Evolutionary conservation across 345 rosid genomes (phyloP), one percentile per base, ranked within the genome.

Genomic region (Rhodamnia rubescens): DNA sequence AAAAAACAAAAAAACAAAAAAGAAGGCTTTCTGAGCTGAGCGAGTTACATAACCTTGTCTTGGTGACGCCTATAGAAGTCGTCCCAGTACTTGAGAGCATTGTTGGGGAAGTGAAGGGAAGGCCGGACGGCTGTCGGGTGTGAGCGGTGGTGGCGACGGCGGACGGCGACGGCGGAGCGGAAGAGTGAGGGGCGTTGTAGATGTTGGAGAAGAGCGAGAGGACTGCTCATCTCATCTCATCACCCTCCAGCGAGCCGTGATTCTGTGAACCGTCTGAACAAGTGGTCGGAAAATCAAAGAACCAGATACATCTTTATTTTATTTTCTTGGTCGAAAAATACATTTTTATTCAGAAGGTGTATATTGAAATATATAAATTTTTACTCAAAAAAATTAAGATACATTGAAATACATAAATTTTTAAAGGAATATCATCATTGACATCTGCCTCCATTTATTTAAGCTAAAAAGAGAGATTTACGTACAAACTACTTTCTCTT

Each of bases 21-120:
- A 69, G 13, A 36, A 69, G 47, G 78, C 24, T 2, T 69, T 69
- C 47, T 36, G 78, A 40, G 47, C 47, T 36, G 13, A 18, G 78
- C 78, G 78, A 69, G 3, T 69, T 36, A 18, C 4, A 11, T 69
- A 69, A 69, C 94, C 90, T 84, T 92, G 91, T 90, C 91, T 84
- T 89, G 81, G 83, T 92, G 93, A 74, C 90, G 92, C 86, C 88
- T 92, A 87, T 93, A 93, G 90, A 93, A 93, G 42, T 85, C 80
- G 83, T 93, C 91, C 94, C 93, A 91, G 87, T 92, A 92, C 90
- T 88, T 93, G 83, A 29, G 50, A 85, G 93, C 92, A 40, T 90
- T 90, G 78, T 58, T 88, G 81, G 89, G 92, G 85, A 90, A 89
- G 84, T 74, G 84, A 20, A 24, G 58, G 80, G 58, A 84, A 26